Base-by-base conservation (phyloP, 2,329 filamentous ascomycete species). In the Fonsecaea pugnacius region DNA sequence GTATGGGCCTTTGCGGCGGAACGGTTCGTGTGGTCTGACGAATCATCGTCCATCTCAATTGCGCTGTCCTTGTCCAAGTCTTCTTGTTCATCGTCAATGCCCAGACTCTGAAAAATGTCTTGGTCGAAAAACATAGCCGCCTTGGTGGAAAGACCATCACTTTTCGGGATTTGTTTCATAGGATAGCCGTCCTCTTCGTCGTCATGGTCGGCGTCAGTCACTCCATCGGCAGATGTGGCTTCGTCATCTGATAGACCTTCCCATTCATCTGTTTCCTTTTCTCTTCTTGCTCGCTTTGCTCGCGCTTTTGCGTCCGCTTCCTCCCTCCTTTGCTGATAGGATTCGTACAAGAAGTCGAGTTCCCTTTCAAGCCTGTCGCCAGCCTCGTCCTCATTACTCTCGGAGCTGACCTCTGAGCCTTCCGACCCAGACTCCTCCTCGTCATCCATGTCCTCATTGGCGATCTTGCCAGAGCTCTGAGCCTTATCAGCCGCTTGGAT, bases 81-180 rank as follows among this genome's bases (percentile, higher is more conserved):
- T n/a, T 53, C 51, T 12, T 59, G 18, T 9, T 54, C 79, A 18
- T 87, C 87, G 2, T 89, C 79, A 21, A 89, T 76, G 0, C 86
- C 90, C 60, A 98, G 87, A 43, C 88, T 91, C 70, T 93, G 88
- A 82, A 99, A 99, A 46, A 99, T 89, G 70, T 97, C 93, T 75
- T 97, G 94, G 71, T 91, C 90, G 76, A 99, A 99, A 79, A 99
- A 99, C 66, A 89, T 85, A 9, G 89, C 86, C 8, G 95, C 95
- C 68, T 92, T 87, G 75, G 89, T 93, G 2, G 92, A 96, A n/a
- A 98, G 82, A 10, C 85, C 88, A 24, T 73, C 74, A 32, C 72
- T 67, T 36, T 75, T 67, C n/a, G 73, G 69, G 5, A 69, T 64
- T 12, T 66, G 35, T 36, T 55, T 60, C 63, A 27, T 60, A 4